A percentile compares a stretch with the other conserved stretches of the same genome.
Conservation (phyloP, 2,329 filamentous ascomycete genomes). For the Zymoseptoria pseudotritici region DNA sequence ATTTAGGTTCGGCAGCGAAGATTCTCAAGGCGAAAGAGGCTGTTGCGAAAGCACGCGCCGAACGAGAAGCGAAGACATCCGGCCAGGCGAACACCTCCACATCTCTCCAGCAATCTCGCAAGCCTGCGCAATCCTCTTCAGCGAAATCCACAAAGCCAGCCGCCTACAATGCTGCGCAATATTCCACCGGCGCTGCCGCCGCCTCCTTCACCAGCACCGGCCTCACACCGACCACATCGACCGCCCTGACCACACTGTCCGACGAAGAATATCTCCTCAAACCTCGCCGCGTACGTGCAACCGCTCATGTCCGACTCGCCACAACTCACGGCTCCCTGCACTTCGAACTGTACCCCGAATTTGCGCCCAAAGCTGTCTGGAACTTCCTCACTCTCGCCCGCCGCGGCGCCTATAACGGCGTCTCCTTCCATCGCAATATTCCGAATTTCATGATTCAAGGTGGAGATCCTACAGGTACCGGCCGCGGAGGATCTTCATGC, state of each 20-base stretch:
- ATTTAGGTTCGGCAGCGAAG: constrained; percentile 72
- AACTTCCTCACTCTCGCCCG: constrained; percentile 87
- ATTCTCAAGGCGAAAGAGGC: constrained; percentile 87
- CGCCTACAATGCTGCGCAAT: constrained; percentile 77
- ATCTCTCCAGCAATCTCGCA: background rate
- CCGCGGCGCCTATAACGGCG: constrained; percentile 79
- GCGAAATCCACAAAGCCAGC: constrained; percentile 30
- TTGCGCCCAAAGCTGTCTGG: constrained; percentile 89
- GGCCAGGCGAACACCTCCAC: constrained; percentile 6
- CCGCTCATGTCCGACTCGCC: constrained; percentile 83
- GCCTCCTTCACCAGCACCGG: constrained; percentile 95
- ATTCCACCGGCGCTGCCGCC: constrained; percentile 85
- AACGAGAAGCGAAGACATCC: constrained; percentile 42
- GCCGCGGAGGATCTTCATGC: constrained; percentile 78
- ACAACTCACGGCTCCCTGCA: constrained; percentile 81
- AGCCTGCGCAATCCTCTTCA: background rate
- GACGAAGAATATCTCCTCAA: constrained; percentile 97
- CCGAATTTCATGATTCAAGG: constrained; percentile 97
- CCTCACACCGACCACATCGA: constrained; percentile 82
- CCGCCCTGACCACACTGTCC: constrained; percentile 74
- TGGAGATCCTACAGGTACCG: constrained; percentile 87
- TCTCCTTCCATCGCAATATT: constrained; percentile 89
- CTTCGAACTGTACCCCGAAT: constrained; percentile 83
- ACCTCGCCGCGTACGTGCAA: constrained; percentile 77
- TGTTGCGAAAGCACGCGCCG: constrained; percentile 79